Evolutionary conservation across 352 stramenopile genomes (phyloP).

Genomic region (Phytophthora quininea): DNA sequence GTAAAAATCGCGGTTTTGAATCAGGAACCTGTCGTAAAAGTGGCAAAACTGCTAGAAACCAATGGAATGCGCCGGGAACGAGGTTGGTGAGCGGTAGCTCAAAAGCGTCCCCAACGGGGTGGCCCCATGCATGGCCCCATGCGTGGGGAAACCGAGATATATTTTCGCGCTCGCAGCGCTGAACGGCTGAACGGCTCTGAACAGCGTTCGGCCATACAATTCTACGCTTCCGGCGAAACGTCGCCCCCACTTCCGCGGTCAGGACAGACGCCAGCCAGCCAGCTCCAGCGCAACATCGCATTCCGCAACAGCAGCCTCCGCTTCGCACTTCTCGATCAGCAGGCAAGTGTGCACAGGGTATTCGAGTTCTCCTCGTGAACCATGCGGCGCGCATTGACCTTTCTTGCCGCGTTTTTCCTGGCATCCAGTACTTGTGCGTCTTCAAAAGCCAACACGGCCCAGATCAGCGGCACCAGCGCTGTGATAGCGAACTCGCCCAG

Average conservation of each 20-base stretch:
- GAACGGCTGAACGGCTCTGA: background rate
- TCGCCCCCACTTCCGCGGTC: background rate
- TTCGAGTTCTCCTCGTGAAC: conserved; percentile 9
- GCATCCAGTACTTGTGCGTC: conserved; percentile 5
- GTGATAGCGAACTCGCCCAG: background rate
- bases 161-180: too few relatives aligned
- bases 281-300: background rate
- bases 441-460: conserved; percentile 1
- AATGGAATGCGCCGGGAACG: too few relatives aligned
- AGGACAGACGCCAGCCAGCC: background rate
- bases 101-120: too few relatives aligned
- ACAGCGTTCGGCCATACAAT: background rate
- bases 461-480: conserved; percentile 12
- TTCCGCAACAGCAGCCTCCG: too few relatives aligned
- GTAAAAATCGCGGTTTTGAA: too few relatives aligned
- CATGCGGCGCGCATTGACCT: conserved; percentile 18
- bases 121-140: too few relatives aligned
- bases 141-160: too few relatives aligned
- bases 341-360: background rate
- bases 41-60: too few relatives aligned
- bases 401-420: conserved; percentile 7
- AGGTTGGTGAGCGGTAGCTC: too few relatives aligned
- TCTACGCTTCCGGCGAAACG: background rate
- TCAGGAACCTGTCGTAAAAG: too few relatives aligned
- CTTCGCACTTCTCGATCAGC: background rate